Evolutionary conservation across 345 rosid genomes (phyloP).

Genomic region (Jatropha curcas): DNA sequence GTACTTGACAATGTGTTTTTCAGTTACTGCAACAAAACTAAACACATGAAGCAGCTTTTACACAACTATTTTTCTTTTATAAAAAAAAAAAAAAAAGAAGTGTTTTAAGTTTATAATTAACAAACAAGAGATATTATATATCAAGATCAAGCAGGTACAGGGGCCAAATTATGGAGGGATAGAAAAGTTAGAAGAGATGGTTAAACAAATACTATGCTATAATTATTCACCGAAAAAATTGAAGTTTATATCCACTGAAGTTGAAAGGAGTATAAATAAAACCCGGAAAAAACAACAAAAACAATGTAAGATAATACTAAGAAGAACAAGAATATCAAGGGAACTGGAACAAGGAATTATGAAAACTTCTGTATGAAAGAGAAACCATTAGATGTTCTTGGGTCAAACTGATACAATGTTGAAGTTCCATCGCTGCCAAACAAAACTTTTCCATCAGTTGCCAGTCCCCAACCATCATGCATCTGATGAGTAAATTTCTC

Average conservation of each 20-base stretch:
- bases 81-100: too few species aligned
- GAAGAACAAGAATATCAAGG: slow-evolving; percentile 9
- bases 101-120: neutral
- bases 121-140: neutral
- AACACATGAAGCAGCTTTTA: neutral
- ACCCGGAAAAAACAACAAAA: neutral
- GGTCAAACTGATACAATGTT: slow-evolving; percentile 69
- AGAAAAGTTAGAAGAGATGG: neutral
- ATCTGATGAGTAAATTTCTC: slow-evolving; percentile 67
- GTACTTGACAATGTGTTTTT: slow-evolving; percentile 52
- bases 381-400: slow-evolving; percentile 67
- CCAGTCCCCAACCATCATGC: slow-evolving; percentile 98
- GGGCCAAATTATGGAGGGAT: slow-evolving; percentile 4
- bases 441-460: slow-evolving; percentile 80
- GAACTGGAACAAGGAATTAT: slow-evolving; percentile 1
- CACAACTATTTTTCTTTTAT: too few species aligned
- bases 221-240: neutral
- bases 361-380: slow-evolving; percentile 13
- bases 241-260: slow-evolving; percentile 1
- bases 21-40: slow-evolving; percentile 49
- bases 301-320: neutral
- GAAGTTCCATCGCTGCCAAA: slow-evolving; percentile 95
- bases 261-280: slow-evolving; percentile 3
- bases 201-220: neutral
- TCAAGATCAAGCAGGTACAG: slow-evolving; percentile 8